A percentile compares a stretch with the other conserved stretches of the same genome.
phyloP scores from a whole-genome alignment of 805 yeast genomes.

The Hemisphaericaspora nanyangensis region DNA sequence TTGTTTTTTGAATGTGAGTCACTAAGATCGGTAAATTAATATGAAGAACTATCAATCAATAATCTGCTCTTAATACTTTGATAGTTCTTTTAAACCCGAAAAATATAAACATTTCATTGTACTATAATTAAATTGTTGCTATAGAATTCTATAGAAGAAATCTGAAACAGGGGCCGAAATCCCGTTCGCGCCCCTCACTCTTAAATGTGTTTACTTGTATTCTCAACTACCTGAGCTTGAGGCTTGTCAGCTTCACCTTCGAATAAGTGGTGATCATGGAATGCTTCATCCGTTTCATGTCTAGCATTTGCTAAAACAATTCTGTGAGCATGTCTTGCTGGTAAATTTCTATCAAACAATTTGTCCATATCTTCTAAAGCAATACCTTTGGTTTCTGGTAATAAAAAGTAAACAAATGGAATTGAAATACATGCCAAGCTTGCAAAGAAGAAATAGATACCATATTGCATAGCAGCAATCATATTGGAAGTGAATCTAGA shows the following conservation, averaged over 20 bases:
- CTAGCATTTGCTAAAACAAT: constrained; percentile 13
- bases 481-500: constrained; percentile 30
- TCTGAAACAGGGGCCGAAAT: too few relatives aligned
- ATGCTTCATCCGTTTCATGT: constrained; percentile 9
- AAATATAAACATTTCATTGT: too few relatives aligned
- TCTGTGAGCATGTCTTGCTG: constrained; percentile 21
- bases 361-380: constrained; percentile 25
- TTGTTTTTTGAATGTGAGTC: too few relatives aligned
- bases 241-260: constrained; percentile 13
- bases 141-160: too few relatives aligned
- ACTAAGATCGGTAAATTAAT: too few relatives aligned
- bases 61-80: too few relatives aligned
- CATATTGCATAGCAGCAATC: constrained; percentile 33
- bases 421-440: constrained; percentile 27
- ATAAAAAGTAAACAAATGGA: constrained; percentile 35
- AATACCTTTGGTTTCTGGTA: constrained; percentile 39
- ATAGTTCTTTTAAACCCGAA: too few relatives aligned
- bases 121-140: too few relatives aligned
- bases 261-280: constrained; percentile 14
- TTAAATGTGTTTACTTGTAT: constrained; percentile 1
- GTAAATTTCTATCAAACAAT: constrained; percentile 16
- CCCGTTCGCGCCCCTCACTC: too few relatives aligned
- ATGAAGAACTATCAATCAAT: too few relatives aligned
- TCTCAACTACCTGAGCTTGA: constrained; percentile 3
- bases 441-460: constrained; percentile 37